A percentile compares a stretch with the other conserved stretches of the same genome.
These are phyloP conservation scores for Sophora flavescens DNA, from an alignment of 306 rosid genomes.

Conservation along the genomic window DNA sequence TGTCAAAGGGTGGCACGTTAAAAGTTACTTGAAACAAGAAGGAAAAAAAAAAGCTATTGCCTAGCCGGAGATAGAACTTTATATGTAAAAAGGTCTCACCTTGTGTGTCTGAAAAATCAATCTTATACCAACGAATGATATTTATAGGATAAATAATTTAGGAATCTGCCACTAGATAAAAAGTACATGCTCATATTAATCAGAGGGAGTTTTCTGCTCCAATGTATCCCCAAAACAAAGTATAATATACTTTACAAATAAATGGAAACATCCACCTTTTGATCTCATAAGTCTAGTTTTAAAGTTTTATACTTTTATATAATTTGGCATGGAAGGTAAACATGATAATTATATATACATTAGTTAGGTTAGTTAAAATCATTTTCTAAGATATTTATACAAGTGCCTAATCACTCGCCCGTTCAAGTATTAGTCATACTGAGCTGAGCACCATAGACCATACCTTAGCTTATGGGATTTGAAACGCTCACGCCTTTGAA, in stretches of 20 bases:
- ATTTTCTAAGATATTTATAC: constrained; percentile 30
- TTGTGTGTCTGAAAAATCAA: constrained; percentile 11
- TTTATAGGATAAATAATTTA: constrained; percentile 27
- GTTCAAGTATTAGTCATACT: constrained; percentile 7
- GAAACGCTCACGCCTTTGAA: constrained; percentile 88
- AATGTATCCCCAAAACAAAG: constrained; percentile 29
- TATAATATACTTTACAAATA: constrained; percentile 20
- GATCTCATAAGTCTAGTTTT: constrained; percentile 4
- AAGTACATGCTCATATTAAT: constrained; percentile 15
- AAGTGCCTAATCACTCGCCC: constrained; percentile 4
- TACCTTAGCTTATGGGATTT: constrained; percentile 82
- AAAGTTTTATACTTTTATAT: background rate
- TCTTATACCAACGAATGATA: constrained; percentile 27
- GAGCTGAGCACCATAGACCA: background rate
- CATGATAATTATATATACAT: constrained; percentile 13
- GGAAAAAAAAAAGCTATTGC: constrained; percentile 5
- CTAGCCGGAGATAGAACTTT: constrained; percentile 35
- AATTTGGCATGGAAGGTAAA: constrained; percentile 17
- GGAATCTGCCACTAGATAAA: constrained; percentile 31
- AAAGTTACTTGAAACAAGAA: constrained; percentile 3
- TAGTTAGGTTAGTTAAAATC: constrained; percentile 10
- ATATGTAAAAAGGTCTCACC: constrained; percentile 1
- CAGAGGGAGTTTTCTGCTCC: constrained; percentile 19
- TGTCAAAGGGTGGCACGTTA: constrained; percentile 35
- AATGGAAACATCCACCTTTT: background rate